Evolutionary conservation across 176 grass and related monocot species (phyloP), one percentile per base, ranked within the genome.

Genomic region (Oryza officinalis): DNA sequence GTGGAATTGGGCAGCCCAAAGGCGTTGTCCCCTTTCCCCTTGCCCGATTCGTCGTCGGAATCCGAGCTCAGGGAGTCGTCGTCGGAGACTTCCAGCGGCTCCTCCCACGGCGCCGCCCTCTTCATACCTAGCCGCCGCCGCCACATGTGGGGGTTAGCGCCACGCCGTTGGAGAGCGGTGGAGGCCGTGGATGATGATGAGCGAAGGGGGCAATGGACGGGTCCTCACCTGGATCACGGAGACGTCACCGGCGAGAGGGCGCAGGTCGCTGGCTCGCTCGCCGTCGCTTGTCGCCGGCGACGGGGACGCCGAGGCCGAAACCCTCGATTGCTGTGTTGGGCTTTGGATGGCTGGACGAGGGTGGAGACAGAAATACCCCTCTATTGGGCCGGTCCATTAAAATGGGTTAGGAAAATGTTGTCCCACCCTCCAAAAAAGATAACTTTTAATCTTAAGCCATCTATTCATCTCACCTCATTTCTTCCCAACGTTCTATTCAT

Each of bases 101-200:
- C 81, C 77, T 76, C 85, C 77, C 70, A 84, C 74, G 86, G 84
- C 54, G 82, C 91, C 59, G 93, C 71, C 88, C 93, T 91, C 87
- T 98, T 95, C 96, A 98, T 98, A 79, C 54, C 88, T 86, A 57
- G 44, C 18, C 28, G 37, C 61, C 61, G 38, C 60, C 30, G 26
- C 68, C 22, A 38, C 37, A 38, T 8, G 1, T 38, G 6, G 28
- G 50, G 17, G 46, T 86, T 35, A 83, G 79, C 10, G 67, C 0
- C 67, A 59, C 44, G 6, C 46, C 60, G 18, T 74, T 1, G 14
- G 33, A 3, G 12, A 65, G 6, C 27, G 5, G 5, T n/a, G 8
- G 65, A 44, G 45, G 13, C 27, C 0, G 14, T 4, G 67, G 17
- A 67, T 54, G 14, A 67, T 54, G 14, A 67, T 41, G 8, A 49